Conservation (phyloP, 495 filamentous ascomycete genomes). For the Podospora sp. region DNA sequence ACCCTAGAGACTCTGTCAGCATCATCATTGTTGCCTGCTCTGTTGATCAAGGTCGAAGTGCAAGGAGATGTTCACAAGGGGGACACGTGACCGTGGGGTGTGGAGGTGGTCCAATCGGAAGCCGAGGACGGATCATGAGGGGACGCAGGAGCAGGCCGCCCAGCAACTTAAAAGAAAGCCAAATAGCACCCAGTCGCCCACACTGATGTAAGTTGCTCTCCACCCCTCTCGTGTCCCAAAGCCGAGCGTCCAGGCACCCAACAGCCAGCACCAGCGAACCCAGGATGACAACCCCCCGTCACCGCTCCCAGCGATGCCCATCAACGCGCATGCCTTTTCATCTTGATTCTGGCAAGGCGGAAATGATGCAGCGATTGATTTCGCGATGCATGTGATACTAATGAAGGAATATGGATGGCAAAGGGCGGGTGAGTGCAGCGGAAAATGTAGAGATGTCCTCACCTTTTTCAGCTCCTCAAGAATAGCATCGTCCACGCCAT, state of each 20-base stretch:
- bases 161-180: slow-evolving; percentile 50
- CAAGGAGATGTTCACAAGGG: slow-evolving; percentile 12
- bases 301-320: not conserved
- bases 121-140: slow-evolving; percentile 25
- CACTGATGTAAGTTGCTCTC: slow-evolving; percentile 45
- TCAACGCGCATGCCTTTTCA: not conserved
- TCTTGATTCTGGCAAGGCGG: not conserved
- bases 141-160: slow-evolving; percentile 20
- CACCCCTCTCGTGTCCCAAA: slow-evolving; percentile 38
- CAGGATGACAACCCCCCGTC: slow-evolving; percentile 5
- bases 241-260: slow-evolving; percentile 13
- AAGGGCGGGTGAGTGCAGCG: slow-evolving; percentile 29
- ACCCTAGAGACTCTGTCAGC: slow-evolving; percentile 56
- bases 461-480: slow-evolving; percentile 85
- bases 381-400: not conserved
- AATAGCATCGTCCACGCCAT: slow-evolving; percentile 82
- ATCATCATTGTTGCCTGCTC: not conserved
- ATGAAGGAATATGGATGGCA: slow-evolving; percentile 1
- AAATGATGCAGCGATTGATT: not conserved
- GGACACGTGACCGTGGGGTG: slow-evolving; percentile 34
- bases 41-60: slow-evolving; percentile 13
- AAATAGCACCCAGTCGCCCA: slow-evolving; percentile 60
- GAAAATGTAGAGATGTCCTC: slow-evolving; percentile 40
- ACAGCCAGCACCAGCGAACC: slow-evolving; percentile 17
- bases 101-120: slow-evolving; percentile 31